These are phyloP conservation scores for Penicillium turbatum DNA, from an alignment of 495 filamentous ascomycete genomes.

Conservation along the genomic window DNA sequence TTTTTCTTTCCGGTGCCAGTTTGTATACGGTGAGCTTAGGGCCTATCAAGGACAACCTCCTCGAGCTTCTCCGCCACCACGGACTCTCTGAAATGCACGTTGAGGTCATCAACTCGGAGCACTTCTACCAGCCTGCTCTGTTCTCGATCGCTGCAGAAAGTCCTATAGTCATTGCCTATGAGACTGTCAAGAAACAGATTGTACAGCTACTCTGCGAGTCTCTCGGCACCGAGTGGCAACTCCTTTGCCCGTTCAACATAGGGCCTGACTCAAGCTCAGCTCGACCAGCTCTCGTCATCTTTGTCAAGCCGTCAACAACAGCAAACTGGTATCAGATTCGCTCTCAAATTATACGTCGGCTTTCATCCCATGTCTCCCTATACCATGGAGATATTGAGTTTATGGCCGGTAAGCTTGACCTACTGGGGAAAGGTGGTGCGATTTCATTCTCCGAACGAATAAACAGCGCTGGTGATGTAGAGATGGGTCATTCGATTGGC, in stretches of 20 bases:
- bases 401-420: neutral
- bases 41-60: neutral
- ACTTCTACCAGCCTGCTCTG: neutral
- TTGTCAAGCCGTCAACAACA: neutral
- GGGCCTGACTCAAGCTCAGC: neutral
- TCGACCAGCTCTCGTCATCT: neutral
- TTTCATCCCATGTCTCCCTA: neutral
- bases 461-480: too few relatives aligned
- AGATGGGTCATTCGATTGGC: too few relatives aligned
- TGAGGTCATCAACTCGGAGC: neutral
- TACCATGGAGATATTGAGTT: neutral
- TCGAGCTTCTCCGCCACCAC: neutral
- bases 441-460: too few relatives aligned
- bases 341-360: neutral
- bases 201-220: neutral
- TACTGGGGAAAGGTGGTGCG: neutral
- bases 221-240: neutral
- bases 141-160: neutral
- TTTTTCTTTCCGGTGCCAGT: neutral
- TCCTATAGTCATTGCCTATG: neutral
- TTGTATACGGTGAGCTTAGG: neutral
- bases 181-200: neutral
- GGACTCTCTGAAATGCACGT: neutral
- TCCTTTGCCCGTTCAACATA: neutral
- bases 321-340: neutral